phyloP scores from a whole-genome alignment of 1,284 basidiomycete genomes.

The Bondarzewia mesenterica region DNA sequence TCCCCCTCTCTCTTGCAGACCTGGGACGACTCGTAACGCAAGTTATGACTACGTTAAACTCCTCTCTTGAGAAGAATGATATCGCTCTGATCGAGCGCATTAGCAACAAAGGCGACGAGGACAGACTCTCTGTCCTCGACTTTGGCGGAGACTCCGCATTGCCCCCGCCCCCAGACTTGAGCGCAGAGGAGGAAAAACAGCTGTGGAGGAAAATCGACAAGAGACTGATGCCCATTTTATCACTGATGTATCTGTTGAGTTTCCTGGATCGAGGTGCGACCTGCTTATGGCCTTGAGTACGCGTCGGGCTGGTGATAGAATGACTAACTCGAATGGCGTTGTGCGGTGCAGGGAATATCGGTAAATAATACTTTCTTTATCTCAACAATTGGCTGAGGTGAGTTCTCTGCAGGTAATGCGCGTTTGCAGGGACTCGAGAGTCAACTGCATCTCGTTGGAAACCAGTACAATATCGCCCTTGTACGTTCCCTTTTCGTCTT shows the following conservation, averaged over 20 bases:
- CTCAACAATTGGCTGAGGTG: not conserved
- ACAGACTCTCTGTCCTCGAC: slow-evolving; percentile 6
- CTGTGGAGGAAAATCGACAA: slow-evolving; percentile 61
- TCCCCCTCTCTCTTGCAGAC: not conserved
- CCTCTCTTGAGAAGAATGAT: not conserved
- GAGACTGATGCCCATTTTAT: slow-evolving; percentile 56
- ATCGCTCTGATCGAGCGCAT: not conserved
- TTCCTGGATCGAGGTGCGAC: slow-evolving; percentile 59
- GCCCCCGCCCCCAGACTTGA: slow-evolving; percentile 39
- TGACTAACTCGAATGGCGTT: not conserved
- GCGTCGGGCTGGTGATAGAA: not conserved
- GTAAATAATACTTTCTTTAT: too few relatives aligned
- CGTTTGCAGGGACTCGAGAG: slow-evolving; percentile 50
- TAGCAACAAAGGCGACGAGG: not conserved
- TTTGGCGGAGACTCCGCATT: slow-evolving; percentile 21
- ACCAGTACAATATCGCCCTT: slow-evolving; percentile 59
- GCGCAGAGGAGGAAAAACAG: slow-evolving; percentile 41
- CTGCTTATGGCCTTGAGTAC: not conserved
- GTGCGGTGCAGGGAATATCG: slow-evolving; percentile 53
- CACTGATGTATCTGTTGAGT: slow-evolving; percentile 55
- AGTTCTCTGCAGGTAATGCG: slow-evolving; percentile 45
- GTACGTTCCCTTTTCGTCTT: slow-evolving; percentile 28
- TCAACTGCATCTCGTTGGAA: slow-evolving; percentile 46
- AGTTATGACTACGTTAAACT: not conserved
- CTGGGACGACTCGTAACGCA: too few relatives aligned